Base-by-base conservation (phyloP, 805 yeast species). In the Candida tammaniensis region DNA sequence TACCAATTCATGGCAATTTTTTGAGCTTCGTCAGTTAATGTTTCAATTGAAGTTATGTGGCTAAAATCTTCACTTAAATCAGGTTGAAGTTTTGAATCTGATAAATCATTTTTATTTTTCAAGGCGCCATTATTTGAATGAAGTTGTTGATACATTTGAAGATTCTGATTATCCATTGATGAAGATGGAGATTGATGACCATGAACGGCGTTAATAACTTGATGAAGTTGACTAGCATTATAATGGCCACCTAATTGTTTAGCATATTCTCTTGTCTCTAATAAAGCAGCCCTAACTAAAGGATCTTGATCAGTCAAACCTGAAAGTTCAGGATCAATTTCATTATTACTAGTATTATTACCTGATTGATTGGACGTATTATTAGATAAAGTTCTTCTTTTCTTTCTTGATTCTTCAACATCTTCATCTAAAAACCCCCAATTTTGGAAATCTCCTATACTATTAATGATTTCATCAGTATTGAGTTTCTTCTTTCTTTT, bases 241-340 rank as follows among this genome's bases (percentile, higher is more conserved):
- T 39, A 46, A 24, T 45, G 36, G 11, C 37, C 34, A 2, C 46
- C 51, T 31, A 47, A 33, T 29, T 44, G 46, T 43, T 64, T 68
- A 14, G 82, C 80, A 38, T 81, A 64, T 26, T 80, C 77, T 33
- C 81, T 68, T 0, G 86, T 85, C 47, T 81, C 85, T 42, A 79
- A 63, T 29, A 82, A 78, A 1, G 85, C 86, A 30, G 81, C 86
- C 39, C 80, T 78, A 8, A 80, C 87, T 36, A 82, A 60, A 44
- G 73, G 81, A 37, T 77, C 83, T 46, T 78, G 83, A 26, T 76
- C 80, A 4, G 68, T 47, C 33, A 65, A 47, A 2, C 52, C 61
- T 4, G 61, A 59, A 18, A 64, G 50, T 27, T 65, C 72, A 4
- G 69, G 68, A 36, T 64, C 70, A 23, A 62, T 60, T 4, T 55